Evolutionary conservation across 2,329 filamentous ascomycete genomes (phyloP), one percentile per base, ranked within the genome.

Genomic region (Pseudogymnoascus sp.): DNA sequence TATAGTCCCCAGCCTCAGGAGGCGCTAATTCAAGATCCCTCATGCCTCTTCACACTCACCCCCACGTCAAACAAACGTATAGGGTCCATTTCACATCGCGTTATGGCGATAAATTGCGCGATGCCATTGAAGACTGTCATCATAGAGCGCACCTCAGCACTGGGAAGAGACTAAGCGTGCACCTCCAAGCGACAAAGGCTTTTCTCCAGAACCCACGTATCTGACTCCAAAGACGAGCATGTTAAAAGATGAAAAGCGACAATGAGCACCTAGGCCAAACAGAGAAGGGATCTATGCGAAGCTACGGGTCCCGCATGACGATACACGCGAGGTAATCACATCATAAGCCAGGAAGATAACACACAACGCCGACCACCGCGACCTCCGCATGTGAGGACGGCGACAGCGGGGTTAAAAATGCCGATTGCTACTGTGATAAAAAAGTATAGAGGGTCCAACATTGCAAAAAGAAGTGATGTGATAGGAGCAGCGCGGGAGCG

Each of bases 321-420:
- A 52, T 52, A 52, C 41, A 30, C 41, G n/a, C 41, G 41, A 30
- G n/a, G 23, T 48, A 23, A 52, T 52, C 41, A 52, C 41, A 52
- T 26, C 41, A 30, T 30, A 52, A 26, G n/a, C 41, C 28, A 28
- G 41, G 41, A 52, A 52, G 23, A 52, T 52, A 52, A 52, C 41
- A 52, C 26, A 52, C 41, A 52, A 28, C 23, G 41, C 23, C 41
- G 41, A 52, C 23, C n/a, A 52, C 23, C 26, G 41, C 26, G 23
- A 30, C 41, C n/a, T 23, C 41, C 23, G n/a, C 26, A 30, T 30
- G n/a, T 52, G 23, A 52, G 41, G 41, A 52, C 41, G 41, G 41
- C 41, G 23, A 52, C 23, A 52, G 8, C 41, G 41, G 41, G 41
- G 30, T 18, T 52, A 52, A 52, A 52, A 52, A 52, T 26, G 41